Evolutionary conservation across 192 early-diverging fungal species (phyloP), one percentile per base, ranked within the genome.

Genomic region (Nowakowskiella sp.): DNA sequence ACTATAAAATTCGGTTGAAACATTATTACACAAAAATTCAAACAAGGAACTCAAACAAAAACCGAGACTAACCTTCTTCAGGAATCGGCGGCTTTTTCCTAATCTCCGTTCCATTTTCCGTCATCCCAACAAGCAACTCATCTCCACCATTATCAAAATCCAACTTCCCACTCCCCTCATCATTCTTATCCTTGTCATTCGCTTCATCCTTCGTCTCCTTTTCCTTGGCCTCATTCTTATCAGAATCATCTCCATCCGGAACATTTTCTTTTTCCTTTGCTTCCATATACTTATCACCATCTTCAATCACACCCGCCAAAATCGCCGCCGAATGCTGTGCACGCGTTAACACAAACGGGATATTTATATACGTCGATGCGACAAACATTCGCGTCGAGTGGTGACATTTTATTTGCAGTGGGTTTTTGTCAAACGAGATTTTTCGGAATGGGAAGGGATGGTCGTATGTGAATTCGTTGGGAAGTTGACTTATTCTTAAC

Each of bases 401-500:
- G 56, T 99, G 93, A 65, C 89, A 94, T 31, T 78, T 68, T 24
- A 97, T 72, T 24, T 86, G 81, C 53, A 89, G 85, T 1, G 82
- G 80, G 1, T 78, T 76, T n/a, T 76, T 68, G 6, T 71, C 74
- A 21, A 90, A 53, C 1, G 72, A 72, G 4, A 90, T 66, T 51
- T 85, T 88, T 55, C 81, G 79, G 31, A 86, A 67, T 0, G 87
- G 81, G 85, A 85, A 89, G 32, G 80, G 74, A 51, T 77, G 60
- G 51, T 92, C 85, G 51, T 84, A 88, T 10, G 63, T 69, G 33
- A 88, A 79, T n/a, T 87, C 68, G 19, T 62, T 61, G 23, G 83
- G 83, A 9, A 92, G 67, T 39, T 79, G 65, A 16, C 77, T 72
- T 23, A 92, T 70, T 33, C 86, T 66, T 23, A 88, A 53, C 0